Percentiles rank a stretch among this genome's conserved stretches.
Evolutionary conservation across 495 filamentous ascomycete species (phyloP).

Genomic region (Pseudomonodictys pantanalensis): DNA sequence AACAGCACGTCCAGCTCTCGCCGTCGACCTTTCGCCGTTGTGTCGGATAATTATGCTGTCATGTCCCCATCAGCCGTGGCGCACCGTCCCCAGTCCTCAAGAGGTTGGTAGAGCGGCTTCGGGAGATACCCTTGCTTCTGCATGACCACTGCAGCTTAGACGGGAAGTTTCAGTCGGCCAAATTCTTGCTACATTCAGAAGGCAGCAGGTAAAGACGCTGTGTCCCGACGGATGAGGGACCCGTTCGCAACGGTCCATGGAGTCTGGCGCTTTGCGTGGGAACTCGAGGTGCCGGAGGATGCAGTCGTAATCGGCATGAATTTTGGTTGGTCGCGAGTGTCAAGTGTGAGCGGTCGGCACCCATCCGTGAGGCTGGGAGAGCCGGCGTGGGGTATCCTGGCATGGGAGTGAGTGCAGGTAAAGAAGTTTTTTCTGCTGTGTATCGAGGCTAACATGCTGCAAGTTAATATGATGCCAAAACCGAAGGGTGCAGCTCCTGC

Average conservation of each 20-base stretch:
- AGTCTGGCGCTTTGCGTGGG: too few species aligned
- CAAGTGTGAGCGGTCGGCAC: too few species aligned
- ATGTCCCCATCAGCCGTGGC: conserved; percentile 24
- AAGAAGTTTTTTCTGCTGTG: conserved; percentile 23
- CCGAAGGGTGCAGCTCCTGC: too few species aligned
- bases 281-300: too few species aligned
- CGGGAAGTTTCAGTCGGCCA: background rate
- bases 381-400: too few species aligned
- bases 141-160: conserved; percentile 6
- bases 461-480: conserved; percentile 17
- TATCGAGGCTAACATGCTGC: conserved; percentile 23
- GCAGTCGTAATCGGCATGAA: too few species aligned
- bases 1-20: background rate
- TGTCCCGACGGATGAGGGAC: background rate
- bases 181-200: conserved; percentile 11
- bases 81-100: conserved; percentile 7
- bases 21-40: background rate
- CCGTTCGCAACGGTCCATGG: too few species aligned
- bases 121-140: conserved; percentile 25
- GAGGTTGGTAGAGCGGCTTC: conserved; percentile 9
- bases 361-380: too few species aligned
- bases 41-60: conserved; percentile 17
- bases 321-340: too few species aligned
- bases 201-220: conserved; percentile 4
- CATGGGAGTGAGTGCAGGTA: too few species aligned